Evolutionary conservation across 352 stramenopile species (phyloP).

Genomic region (Globisporangium megalacanthum): DNA sequence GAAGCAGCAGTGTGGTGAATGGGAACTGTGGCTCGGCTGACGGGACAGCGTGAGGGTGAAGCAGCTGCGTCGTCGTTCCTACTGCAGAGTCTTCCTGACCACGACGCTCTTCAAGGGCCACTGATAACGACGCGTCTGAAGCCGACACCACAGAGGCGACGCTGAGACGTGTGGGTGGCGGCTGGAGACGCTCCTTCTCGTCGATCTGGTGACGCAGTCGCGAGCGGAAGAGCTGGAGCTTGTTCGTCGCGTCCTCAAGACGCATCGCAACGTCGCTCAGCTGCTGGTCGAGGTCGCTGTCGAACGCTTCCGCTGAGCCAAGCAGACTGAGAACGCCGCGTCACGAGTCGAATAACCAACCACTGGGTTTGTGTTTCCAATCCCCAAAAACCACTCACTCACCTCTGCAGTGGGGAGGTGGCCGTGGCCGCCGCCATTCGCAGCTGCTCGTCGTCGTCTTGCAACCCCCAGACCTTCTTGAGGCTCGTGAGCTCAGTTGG

Average conservation of each 20-base stretch:
- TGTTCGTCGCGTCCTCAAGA: conserved; percentile 26
- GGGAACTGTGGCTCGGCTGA: neutral
- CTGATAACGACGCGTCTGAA: neutral
- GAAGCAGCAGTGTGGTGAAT: conserved; percentile 6
- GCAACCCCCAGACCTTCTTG: conserved; percentile 49
- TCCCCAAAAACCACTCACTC: neutral
- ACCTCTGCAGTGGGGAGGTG: conserved; percentile 3
- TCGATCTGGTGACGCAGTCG: conserved; percentile 32
- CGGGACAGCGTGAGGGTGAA: neutral
- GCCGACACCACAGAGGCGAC: neutral
- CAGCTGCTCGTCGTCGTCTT: conserved; percentile 5
- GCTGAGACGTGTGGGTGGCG: neutral
- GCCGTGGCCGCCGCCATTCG: neutral
- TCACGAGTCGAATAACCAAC: too few species aligned
- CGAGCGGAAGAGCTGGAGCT: conserved; percentile 31
- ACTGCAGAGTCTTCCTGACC: neutral
- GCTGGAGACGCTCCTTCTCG: conserved; percentile 2
- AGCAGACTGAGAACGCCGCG: conserved; percentile 22
- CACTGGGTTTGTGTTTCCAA: too few species aligned
- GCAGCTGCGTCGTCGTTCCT: neutral
- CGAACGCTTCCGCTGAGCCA: conserved; percentile 30
- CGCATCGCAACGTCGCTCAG: conserved; percentile 27
- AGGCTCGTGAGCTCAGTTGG: conserved; percentile 38
- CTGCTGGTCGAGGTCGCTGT: conserved; percentile 37
- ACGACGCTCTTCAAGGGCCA: neutral